phyloP scores from a whole-genome alignment of 1,284 basidiomycete species.

The Cutaneotrichosporon sp. region DNA sequence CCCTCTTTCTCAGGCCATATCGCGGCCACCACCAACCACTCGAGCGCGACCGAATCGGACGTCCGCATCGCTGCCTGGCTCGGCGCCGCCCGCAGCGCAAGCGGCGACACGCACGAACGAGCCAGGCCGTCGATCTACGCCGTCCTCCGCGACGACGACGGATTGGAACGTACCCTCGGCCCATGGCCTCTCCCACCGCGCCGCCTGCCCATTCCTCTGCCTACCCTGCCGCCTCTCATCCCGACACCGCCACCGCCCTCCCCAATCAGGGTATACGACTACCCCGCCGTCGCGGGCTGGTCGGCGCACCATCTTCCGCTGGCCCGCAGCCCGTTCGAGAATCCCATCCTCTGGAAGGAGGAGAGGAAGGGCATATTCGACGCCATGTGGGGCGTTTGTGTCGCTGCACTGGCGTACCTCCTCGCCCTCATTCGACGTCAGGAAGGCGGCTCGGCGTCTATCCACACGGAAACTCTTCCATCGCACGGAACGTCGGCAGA shows the following conservation, averaged over 20 bases:
- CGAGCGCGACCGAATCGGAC: background rate
- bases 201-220: background rate
- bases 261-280: background rate
- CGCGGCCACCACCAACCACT: background rate
- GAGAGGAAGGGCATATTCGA: background rate
- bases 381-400: background rate
- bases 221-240: background rate
- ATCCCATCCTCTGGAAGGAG: background rate
- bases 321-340: too few species aligned
- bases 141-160: background rate
- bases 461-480: background rate
- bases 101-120: background rate
- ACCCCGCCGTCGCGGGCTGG: conserved; percentile 1
- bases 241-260: background rate
- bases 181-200: background rate
- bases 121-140: background rate
- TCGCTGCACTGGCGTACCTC: background rate
- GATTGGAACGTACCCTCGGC: background rate
- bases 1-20: conserved; percentile 3
- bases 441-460: background rate
- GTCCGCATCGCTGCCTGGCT: conserved; percentile 2
- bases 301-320: background rate
- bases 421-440: background rate
- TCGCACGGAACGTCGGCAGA: background rate
- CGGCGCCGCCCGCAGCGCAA: background rate